These are phyloP conservation scores for Mangifera indica DNA, from an alignment of 345 rosid species.

Conservation along the genomic window DNA sequence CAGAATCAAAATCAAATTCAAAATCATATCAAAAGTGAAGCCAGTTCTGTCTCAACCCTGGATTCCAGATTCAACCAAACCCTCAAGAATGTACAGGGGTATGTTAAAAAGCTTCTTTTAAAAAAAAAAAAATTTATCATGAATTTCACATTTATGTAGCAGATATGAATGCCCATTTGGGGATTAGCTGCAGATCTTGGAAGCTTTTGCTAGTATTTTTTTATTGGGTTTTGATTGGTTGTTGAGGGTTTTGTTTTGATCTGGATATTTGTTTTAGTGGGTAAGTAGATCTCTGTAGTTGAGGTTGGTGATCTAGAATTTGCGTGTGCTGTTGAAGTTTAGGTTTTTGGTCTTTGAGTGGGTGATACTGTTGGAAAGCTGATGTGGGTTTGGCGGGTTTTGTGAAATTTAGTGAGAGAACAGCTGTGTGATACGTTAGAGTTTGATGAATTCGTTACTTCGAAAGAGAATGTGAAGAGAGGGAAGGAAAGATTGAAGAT, in stretches of 20 bases:
- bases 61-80: slow-evolving; percentile 92
- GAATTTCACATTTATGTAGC: slow-evolving; percentile 8
- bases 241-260: slow-evolving; percentile 5
- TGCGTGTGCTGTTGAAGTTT: neutral
- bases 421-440: neutral
- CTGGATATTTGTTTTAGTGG: slow-evolving; percentile 13
- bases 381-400: slow-evolving; percentile 18
- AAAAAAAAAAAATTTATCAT: neutral
- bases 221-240: neutral
- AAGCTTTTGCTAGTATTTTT: neutral
- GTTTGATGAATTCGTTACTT: slow-evolving; percentile 9
- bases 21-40: slow-evolving; percentile 32
- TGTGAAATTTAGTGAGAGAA: neutral
- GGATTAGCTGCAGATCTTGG: slow-evolving; percentile 19
- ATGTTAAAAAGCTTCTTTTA: neutral
- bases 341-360: slow-evolving; percentile 3
- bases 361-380: neutral
- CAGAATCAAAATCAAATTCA: neutral
- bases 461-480: neutral
- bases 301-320: slow-evolving; percentile 4
- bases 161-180: slow-evolving; percentile 21
- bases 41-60: slow-evolving; percentile 37
- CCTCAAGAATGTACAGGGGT: slow-evolving; percentile 92
- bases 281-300: slow-evolving; percentile 27
- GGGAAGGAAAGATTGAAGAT: neutral